Percentiles rank a stretch among this genome's conserved stretches.
Conservation (phyloP, 805 yeast genomes). For the Pachysolen tannophilus region DNA sequence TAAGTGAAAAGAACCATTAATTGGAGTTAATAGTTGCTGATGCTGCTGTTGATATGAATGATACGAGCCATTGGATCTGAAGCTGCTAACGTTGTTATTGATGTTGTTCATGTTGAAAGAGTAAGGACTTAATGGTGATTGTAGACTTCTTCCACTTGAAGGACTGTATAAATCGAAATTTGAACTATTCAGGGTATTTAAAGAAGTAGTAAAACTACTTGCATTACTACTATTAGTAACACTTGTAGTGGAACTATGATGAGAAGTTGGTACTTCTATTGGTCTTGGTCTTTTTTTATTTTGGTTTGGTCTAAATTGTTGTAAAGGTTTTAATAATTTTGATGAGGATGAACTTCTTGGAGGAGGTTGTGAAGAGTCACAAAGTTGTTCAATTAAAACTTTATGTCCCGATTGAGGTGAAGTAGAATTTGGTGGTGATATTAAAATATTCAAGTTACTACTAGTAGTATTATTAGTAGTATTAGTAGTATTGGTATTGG, state of each 20-base stretch:
- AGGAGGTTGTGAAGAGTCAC: constrained; percentile 2
- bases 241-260: neutral
- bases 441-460: neutral
- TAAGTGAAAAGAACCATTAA: neutral
- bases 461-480: neutral
- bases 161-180: constrained; percentile 2
- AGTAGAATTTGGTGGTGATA: constrained; percentile 8
- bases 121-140: constrained; percentile 7
- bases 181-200: constrained; percentile 1
- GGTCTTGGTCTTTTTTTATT: constrained; percentile 10
- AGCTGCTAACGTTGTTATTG: too few species aligned
- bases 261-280: neutral
- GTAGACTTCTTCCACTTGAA: constrained; percentile 4
- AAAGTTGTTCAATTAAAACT: neutral
- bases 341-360: constrained; percentile 6
- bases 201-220: neutral
- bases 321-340: constrained; percentile 8
- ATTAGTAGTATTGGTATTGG: neutral
- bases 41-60: neutral
- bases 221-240: neutral
- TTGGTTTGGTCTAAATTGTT: constrained; percentile 7
- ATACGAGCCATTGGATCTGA: too few species aligned
- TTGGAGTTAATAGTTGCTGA: neutral
- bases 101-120: too few species aligned
- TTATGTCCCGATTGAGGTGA: constrained; percentile 9